phyloP scores from a whole-genome alignment of 495 filamentous ascomycete species.

The Xylaria sp. region DNA sequence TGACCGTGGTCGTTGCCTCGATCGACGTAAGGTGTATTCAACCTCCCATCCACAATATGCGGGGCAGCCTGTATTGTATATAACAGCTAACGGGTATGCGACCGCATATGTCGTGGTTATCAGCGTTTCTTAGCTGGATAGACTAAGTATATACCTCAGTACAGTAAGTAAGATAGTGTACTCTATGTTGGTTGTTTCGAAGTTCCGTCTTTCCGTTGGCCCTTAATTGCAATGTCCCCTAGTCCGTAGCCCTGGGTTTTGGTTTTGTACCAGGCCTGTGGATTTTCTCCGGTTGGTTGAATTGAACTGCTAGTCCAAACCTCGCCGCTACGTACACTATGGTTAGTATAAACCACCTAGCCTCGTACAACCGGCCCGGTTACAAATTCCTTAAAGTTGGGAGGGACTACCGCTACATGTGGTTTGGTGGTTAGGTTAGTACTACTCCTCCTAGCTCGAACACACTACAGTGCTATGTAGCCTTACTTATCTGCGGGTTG shows the following conservation, averaged over 20 bases:
- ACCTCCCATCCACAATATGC: background rate
- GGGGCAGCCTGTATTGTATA: background rate
- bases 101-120: background rate
- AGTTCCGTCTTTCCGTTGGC: background rate
- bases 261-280: slow-evolving; percentile 1
- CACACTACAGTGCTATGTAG: background rate
- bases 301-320: background rate
- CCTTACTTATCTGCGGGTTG: background rate
- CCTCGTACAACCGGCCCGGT: background rate
- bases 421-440: background rate
- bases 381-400: background rate
- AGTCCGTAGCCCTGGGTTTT: background rate
- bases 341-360: no score
- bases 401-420: background rate
- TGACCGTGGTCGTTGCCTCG: background rate
- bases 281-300: slow-evolving; percentile 13
- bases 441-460: background rate
- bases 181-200: background rate
- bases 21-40: background rate
- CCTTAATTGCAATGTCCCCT: background rate
- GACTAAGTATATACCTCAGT: no score
- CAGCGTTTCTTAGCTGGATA: background rate
- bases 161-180: no score
- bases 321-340: background rate
- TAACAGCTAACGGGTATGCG: background rate